Evolutionary conservation across 306 rosid genomes (phyloP), one percentile per base, ranked within the genome.

Genomic region (Comarum palustre): DNA sequence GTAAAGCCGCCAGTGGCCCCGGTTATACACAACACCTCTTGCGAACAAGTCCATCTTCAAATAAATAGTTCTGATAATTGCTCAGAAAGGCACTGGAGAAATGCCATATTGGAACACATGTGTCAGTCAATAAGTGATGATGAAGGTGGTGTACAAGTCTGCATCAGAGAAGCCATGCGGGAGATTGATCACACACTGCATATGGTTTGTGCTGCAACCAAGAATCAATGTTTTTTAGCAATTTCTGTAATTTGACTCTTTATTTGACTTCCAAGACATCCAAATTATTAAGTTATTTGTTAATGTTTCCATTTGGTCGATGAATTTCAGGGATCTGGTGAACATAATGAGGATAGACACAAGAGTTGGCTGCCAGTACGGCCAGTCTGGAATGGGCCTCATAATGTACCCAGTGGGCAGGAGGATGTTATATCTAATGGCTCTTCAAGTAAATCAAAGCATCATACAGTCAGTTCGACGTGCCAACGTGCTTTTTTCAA

Each of bases 401-500:
- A 46, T 72, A 77, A 68, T 68, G 90, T 81, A 81, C 78, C 81
- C 71, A 77, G 76, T 73, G 84, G 85, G 52, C 83, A 83, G 75
- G 75, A 71, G 29, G 74, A 76, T 74, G 77, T 72, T 73, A 55
- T 58, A 79, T 75, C 75, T 58, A 82, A 78, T 76, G 88, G 87
- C 82, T 85, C 72, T 68, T 81, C 75, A 48, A 84, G 80, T 48
- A 86, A 81, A 73, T 54, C 88, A 69, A 71, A 82, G 74, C 73
- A 57, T 25, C 66, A 9, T 71, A 73, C 78, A 57, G 66, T 36
- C 39, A 85, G 86, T 42, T 84, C 75, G 59, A 79, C 42, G 72
- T 91, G 95, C 80, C 87, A 81, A 78, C 93, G 25, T 62, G 88
- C 88, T 54, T 75, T 86, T 61, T 32, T 52, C 38, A 55, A 89